Evolutionary conservation across 2,329 filamentous ascomycete species (phyloP), one percentile per base, ranked within the genome.

Genomic region (Pseudogymnoascus sp.): DNA sequence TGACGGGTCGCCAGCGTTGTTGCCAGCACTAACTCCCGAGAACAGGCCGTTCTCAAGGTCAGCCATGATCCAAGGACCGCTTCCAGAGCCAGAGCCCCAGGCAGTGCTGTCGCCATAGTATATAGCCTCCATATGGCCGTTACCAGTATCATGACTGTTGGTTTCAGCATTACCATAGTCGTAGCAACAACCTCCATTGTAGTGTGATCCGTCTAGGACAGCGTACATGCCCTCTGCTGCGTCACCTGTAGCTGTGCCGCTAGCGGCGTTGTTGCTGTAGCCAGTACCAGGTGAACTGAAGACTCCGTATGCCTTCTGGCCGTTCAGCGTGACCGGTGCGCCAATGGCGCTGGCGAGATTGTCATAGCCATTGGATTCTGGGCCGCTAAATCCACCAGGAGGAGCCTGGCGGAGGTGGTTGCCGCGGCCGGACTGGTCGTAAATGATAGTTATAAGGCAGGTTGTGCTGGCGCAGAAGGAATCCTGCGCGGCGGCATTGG

Each of bases 1-100:
- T 0, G 81, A 78, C 5, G 82, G 83, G 67, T 86, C 78, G 1
- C 64, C 78, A 1, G 78, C 59, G 70, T 88, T 87, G 62, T 80
- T 72, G 1, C 69, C 71, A 1, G 77, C 25, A 64, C 71, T 78
- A 0, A 61, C 8, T 12, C 85, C 85, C 0, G 85, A 85, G 75
- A 88, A 89, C 2, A 89, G 74, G 3, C 84, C 83, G 66, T 89
- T 87, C 71, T 89, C 86, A 0, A 89, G 79, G 73, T 89, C 86
- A 0, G 85, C 86, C 84, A 89, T 88, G 67, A 89, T 71, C 86
- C 86, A 89, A 0, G 86, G 86, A 0, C 86, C 85, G 46, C 68
- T 78, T 50, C 85, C 85, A 3, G 81, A 63, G 7, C 86, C 86
- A 6, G 72, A 73, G 16, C 85, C 85, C 82, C 83, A 87, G 67